Base-by-base conservation (phyloP, 2,329 filamentous ascomycete genomes). In the Nemania sp. region DNA sequence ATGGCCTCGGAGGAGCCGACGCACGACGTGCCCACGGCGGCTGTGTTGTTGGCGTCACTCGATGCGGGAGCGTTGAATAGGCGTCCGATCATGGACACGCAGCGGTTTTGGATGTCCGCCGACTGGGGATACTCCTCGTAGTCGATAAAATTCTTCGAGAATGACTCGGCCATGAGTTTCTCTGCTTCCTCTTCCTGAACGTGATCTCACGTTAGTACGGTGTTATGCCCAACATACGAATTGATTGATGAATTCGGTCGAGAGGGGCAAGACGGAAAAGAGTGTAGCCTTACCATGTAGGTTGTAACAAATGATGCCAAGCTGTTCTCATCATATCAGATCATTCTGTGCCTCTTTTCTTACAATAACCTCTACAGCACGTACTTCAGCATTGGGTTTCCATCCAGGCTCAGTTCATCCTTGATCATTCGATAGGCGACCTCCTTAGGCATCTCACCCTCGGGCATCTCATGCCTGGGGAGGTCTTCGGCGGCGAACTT, bases 371-470 rank as follows among this genome's bases (percentile, higher is more conserved):
- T 37, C 11, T 23, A 36, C 5, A 22, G 26, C 7, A 68, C 79
- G 63, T 75, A 89, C 86, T 88, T 90, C 60, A 96, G 81, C 80
- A 91, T 93, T 7, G 91, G 91, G 64, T 93, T 95, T 51, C 91
- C 91, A 70, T 97, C 93, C 47, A 97, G 78, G 60, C 89, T 94
- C 61, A 97, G 79, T 68, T 96, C 90, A 71, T 97, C 93, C 78
- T 91, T 93, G 79, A 97, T 97, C 89, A 97, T 89, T 43, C 91
- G 87, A 73, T 97, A 96, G n/a, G 93, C 93, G 47, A 96, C 83
- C 63, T 96, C 89, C 64, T 83, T 86, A 39, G 93, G 93, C 92
- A 97, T 96, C 74, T 95, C 90, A 17, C 75, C 67, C 65, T 96
- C 91, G 1, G 93, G 91, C 84, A 97, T 97, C 75, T 91, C 88